Percentiles rank a stretch among this genome's conserved stretches.
These are phyloP conservation scores for Millerozyma acaciae DNA, from an alignment of 805 yeast genomes.

Conservation along the genomic window DNA sequence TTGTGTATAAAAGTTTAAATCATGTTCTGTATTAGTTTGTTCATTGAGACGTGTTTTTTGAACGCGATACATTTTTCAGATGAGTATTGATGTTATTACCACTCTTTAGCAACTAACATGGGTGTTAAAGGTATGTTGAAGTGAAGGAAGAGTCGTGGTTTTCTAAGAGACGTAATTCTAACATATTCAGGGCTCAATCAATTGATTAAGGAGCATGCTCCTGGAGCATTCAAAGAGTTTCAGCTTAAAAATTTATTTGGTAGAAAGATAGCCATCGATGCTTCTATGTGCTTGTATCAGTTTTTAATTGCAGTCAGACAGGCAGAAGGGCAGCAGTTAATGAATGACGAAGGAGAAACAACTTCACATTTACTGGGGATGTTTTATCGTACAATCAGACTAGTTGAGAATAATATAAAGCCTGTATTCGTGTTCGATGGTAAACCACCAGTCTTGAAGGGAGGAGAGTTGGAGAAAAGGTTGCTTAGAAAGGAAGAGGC, in stretches of 20 bases:
- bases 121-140: constrained; percentile 46
- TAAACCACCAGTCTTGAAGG: constrained; percentile 90
- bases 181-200: constrained; percentile 66
- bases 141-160: not conserved
- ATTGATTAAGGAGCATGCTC: constrained; percentile 85
- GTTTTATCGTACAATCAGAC: constrained; percentile 86
- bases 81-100: not conserved
- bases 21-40: too few species aligned
- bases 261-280: constrained; percentile 94
- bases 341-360: constrained; percentile 87
- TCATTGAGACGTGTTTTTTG: too few species aligned
- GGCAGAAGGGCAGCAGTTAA: constrained; percentile 91
- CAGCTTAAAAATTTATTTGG: constrained; percentile 89
- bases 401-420: constrained; percentile 90
- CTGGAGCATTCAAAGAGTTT: constrained; percentile 67
- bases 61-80: too few species aligned
- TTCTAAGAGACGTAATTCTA: constrained; percentile 8
- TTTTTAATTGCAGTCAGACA: constrained; percentile 95
- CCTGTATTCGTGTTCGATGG: constrained; percentile 98
- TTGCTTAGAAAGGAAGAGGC: constrained; percentile 80
- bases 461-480: constrained; percentile 89
- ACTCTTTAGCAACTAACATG: constrained; percentile 22
- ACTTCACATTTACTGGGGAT: constrained; percentile 93
- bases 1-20: too few species aligned
- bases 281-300: constrained; percentile 95